Evolutionary conservation across 1,284 basidiomycete genomes (phyloP).

Genomic region (Tilletia indica): DNA sequence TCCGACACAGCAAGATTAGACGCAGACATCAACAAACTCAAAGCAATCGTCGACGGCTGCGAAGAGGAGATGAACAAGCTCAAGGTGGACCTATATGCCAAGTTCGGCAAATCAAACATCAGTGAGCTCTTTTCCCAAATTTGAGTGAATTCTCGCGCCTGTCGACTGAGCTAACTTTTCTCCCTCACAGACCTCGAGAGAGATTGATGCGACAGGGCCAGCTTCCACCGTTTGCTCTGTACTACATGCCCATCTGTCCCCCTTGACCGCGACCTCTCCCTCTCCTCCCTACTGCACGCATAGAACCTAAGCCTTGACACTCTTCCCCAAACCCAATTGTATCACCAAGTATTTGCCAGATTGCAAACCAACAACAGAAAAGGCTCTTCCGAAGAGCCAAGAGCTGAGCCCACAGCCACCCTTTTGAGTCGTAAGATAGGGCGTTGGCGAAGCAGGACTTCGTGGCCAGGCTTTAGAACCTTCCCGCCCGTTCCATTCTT

Average conservation of each 20-base stretch:
- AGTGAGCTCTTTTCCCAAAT: slow-evolving; percentile 56
- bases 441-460: no score
- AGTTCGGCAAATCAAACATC: slow-evolving; percentile 82
- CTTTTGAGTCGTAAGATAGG: no score
- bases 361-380: no score
- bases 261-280: no score
- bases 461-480: no score
- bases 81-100: slow-evolving; percentile 83
- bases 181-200: slow-evolving; percentile 32
- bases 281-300: not conserved
- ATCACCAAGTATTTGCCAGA: not conserved
- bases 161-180: not conserved
- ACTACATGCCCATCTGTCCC: no score
- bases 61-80: slow-evolving; percentile 83
- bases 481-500: no score
- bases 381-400: no score
- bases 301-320: not conserved
- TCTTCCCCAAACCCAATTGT: not conserved
- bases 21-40: slow-evolving; percentile 64
- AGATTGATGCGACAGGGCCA: slow-evolving; percentile 21
- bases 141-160: no score
- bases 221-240: not conserved
- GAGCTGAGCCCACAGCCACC: no score
- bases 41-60: slow-evolving; percentile 68
- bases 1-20: slow-evolving; percentile 68